phyloP scores from a whole-genome alignment of 768 basidiomycete species.

The Boletus pseudopeckii region DNA sequence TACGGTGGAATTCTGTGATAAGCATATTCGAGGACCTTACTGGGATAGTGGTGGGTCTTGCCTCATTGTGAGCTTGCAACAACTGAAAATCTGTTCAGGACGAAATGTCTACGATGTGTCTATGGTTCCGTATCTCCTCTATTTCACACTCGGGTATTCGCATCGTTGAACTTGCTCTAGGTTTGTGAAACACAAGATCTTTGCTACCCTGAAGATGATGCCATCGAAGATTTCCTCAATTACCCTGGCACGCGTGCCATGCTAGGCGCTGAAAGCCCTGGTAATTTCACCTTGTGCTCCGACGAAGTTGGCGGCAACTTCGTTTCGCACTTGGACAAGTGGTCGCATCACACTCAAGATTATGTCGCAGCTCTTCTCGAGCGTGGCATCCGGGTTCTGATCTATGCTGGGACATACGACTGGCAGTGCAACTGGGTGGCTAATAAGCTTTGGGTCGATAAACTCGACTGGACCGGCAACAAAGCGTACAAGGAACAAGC shows the following conservation, averaged over 20 bases:
- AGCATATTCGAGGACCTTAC: constrained; percentile 45
- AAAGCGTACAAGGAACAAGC: constrained; percentile 41
- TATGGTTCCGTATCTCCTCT: constrained; percentile 33
- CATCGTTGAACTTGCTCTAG: constrained; percentile 12
- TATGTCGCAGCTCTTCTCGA: constrained; percentile 55
- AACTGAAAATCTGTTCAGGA: constrained; percentile 22
- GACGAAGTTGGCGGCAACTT: constrained; percentile 48
- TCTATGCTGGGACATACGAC: constrained; percentile 55
- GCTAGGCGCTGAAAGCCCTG: constrained; percentile 44
- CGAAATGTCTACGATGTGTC: constrained; percentile 58
- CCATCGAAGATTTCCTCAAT: constrained; percentile 48
- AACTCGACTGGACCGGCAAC: constrained; percentile 58
- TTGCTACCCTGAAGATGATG: constrained; percentile 39
- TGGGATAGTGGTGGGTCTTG: constrained; percentile 33
- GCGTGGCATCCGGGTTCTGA: constrained; percentile 48
- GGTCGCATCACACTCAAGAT: constrained; percentile 52
- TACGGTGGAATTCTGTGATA: constrained; percentile 63
- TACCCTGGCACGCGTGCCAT: constrained; percentile 39
- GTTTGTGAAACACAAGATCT: constrained; percentile 26
- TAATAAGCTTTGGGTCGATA: constrained; percentile 58
- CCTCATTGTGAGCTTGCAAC: background rate
- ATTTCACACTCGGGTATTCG: background rate
- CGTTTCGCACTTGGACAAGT: constrained; percentile 58
- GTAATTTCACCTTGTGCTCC: constrained; percentile 60
- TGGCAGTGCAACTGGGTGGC: constrained; percentile 63